Base-by-base conservation (phyloP, 345 rosid genomes). In the Trapa bicornis region DNA sequence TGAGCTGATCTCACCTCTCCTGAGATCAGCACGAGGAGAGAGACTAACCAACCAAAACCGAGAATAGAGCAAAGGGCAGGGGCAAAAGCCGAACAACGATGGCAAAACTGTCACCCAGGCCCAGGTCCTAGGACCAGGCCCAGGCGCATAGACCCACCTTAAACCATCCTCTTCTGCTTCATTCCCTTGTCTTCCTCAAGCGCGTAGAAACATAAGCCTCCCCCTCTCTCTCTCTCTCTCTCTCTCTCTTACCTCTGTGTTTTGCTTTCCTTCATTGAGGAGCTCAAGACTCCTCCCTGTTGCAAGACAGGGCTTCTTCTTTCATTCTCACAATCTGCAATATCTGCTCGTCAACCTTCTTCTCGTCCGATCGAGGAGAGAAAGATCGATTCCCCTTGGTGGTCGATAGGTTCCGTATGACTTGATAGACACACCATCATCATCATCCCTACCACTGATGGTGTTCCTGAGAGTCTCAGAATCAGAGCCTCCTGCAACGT, bases 401-500 rank as follows among this genome's bases (percentile, higher is more conserved):
- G 47, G 47, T 15, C 15, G 42, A 43, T 64, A 32, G 29, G 66
- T 15, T 22, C 48, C 11, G 66, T 6, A 39, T 43, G 47, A 63
- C 13, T 16, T 4, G 3, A 38, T 29, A n/a, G 48, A 45, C 48
- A 7, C 48, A 45, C 11, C 48, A 45, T 7, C 48, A 11, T 13
- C 48, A 45, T 45, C 48, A 45, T 7, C 48, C 48, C 48, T 2
- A 45, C 11, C 33, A 37, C 29, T 11, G 48, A 45, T 64, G 66
- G 66, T 64, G 12, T 64, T 64, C 36, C 47, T 11, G 13, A 22
- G 47, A 15, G 36, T 12, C 22, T 67, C 70, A 6, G 52, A 36
- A 16, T 14, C 32, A 5, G 64, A 42, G 0, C 47, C 6, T 16
- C 70, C 72, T 60, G 86, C 89, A 87, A 83, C 90, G 17, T 74